These are phyloP conservation scores for Ogataea corticis DNA, from an alignment of 805 yeast species.

Conservation along the genomic window DNA sequence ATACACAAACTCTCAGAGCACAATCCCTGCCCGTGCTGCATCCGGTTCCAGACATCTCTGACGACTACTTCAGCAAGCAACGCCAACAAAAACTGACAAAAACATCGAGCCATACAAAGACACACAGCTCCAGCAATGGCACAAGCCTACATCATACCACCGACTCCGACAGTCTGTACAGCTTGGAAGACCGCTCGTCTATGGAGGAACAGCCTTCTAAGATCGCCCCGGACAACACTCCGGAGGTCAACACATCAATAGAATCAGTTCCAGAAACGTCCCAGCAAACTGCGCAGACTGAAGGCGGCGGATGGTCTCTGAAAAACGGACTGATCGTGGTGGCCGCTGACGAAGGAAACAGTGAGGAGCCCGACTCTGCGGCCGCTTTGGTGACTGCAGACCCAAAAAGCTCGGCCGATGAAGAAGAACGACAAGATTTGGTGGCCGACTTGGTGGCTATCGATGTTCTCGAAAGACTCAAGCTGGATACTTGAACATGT, in stretches of 20 bases:
- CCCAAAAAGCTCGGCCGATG: background rate
- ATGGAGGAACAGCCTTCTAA: background rate
- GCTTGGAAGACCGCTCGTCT: conserved; percentile 15
- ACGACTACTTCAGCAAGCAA: conserved; percentile 28
- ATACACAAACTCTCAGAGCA: conserved; percentile 3
- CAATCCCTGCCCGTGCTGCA: conserved; percentile 14
- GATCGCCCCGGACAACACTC: background rate
- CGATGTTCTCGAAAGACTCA: conserved; percentile 23
- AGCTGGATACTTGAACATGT: background rate
- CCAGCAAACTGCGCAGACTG: background rate
- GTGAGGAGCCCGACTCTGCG: background rate
- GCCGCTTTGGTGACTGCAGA: background rate
- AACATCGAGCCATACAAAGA: background rate
- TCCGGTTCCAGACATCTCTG: conserved; percentile 25
- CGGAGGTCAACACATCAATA: conserved; percentile 2
- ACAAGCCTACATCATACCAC: conserved; percentile 1
- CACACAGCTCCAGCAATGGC: background rate
- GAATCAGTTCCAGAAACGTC: background rate
- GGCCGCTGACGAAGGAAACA: conserved; percentile 2
- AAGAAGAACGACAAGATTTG: conserved; percentile 14
- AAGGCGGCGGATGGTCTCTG: conserved; percentile 20
- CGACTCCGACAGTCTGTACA: conserved; percentile 19
- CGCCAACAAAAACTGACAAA: conserved; percentile 5
- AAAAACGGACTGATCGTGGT: conserved; percentile 18
- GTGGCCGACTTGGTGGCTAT: conserved; percentile 25